Base-by-base conservation (phyloP, 1,284 basidiomycete species). In the Mixia osmundae region DNA sequence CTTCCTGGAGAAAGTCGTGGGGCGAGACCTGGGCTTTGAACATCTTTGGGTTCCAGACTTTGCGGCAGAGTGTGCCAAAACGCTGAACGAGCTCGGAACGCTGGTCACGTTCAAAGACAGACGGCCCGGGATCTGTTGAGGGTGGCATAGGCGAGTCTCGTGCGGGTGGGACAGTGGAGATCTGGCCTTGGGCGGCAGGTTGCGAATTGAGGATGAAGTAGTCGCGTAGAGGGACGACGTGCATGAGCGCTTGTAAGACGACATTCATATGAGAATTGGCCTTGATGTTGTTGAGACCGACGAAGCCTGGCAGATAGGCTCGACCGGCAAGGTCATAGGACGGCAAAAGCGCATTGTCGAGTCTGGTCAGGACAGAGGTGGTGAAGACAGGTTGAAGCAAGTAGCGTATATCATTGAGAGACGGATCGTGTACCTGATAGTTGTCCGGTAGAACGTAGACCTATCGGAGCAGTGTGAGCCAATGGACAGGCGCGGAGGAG, bases 1-100 rank as follows among this genome's bases (percentile, higher is more conserved):
- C 85, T 59, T 97, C 89, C 57, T 99, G 91, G 43, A 94, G 59
- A 54, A 97, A 87, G 57, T 99, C 91, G 57, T 97, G 91, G 7
- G 91, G 91, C 46, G 76, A 82, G 44, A 95, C 85, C 65, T 99
- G 91, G 39, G 78, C 76, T 57, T 99, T 99, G 70, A 97, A 94
- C 38, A 89, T 59, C 33, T 72, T 64, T 4, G 82, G 78, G 56
- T 95, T 97, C 91, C 91, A 99, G 19, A 95, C 56, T 54, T 94
- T 85, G 76, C 23, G 82, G 69, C 28, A 95, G 64, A 25, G 70
- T 66, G 21, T 35, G 8, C 79, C 74, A 49, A 91, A 79, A 21
- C 87, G 72, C 47, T 71, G 73, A 25, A 94, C 63, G 33, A 97
- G 67, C 56, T 97, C 89, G 2, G 63, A 14, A 56, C 39, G 16